Percentiles rank a stretch among this genome's conserved stretches.
Evolutionary conservation across 1,284 basidiomycete genomes (phyloP).

Genomic region (Microbotryum lychnidis-dioicae): DNA sequence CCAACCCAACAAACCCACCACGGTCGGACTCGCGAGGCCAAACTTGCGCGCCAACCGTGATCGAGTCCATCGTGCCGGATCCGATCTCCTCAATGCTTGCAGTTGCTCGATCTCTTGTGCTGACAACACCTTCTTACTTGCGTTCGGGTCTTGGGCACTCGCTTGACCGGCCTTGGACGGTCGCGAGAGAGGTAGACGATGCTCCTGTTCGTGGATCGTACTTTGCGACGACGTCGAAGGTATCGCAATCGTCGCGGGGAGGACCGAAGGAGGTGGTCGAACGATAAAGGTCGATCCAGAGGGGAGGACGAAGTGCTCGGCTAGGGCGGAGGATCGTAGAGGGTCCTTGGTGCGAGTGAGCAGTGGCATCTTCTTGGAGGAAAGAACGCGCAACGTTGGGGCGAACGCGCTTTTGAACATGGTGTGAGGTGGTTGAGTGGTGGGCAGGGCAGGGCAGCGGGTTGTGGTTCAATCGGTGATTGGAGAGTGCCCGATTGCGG

Average conservation of each 20-base stretch:
- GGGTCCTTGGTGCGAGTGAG: conserved; percentile 18
- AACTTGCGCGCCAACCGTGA: conserved; percentile 17
- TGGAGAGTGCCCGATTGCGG: too few species aligned
- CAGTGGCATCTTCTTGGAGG: neutral
- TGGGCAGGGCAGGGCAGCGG: neutral
- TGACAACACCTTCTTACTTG: neutral
- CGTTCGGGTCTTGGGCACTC: neutral
- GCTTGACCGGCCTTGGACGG: neutral
- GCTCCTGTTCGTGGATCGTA: neutral
- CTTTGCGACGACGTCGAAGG: conserved; percentile 1
- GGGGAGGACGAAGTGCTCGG: conserved; percentile 20
- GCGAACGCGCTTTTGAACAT: conserved; percentile 8
- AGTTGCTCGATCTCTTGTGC: conserved; percentile 7
- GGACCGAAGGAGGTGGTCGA: conserved; percentile 18
- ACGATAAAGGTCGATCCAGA: conserved; percentile 17
- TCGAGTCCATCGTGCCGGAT: conserved; percentile 9
- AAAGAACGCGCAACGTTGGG: neutral
- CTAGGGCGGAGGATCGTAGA: conserved; percentile 12
- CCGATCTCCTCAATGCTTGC: conserved; percentile 8
- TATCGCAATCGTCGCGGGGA: conserved; percentile 15
- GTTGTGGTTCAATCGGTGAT: too few species aligned
- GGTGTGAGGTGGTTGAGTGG: neutral
- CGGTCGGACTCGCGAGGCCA: conserved; percentile 8
- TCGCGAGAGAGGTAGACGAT: neutral
- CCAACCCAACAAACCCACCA: conserved; percentile 19